These are phyloP conservation scores for Suillus occidentalis DNA, from an alignment of 768 basidiomycete species.

Conservation along the genomic window DNA sequence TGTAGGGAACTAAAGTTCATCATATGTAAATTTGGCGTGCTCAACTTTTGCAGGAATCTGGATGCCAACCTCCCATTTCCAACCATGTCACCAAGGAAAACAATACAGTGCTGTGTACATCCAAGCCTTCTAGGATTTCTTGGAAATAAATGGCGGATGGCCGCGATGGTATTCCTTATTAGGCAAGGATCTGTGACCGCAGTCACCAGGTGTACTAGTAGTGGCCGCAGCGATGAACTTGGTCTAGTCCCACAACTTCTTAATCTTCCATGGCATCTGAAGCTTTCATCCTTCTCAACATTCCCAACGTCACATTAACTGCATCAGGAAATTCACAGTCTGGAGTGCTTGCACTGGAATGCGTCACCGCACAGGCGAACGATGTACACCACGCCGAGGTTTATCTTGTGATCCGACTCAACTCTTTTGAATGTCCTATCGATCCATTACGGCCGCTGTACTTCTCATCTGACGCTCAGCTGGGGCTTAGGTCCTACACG, in stretches of 20 bases:
- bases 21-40: no score
- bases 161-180: no score
- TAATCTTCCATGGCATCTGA: constrained; percentile 27
- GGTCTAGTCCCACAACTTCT: background rate
- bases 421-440: constrained; percentile 55
- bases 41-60: no score
- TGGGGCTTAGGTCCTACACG: constrained; percentile 29
- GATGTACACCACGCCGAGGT: constrained; percentile 42
- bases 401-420: constrained; percentile 64
- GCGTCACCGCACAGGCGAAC: constrained; percentile 43
- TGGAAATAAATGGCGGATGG: no score
- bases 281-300: constrained; percentile 55
- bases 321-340: constrained; percentile 33
- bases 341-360: constrained; percentile 58
- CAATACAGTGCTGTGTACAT: no score
- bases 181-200: no score
- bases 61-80: no score
- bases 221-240: no score
- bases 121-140: no score
- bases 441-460: constrained; percentile 54
- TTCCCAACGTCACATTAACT: constrained; percentile 48
- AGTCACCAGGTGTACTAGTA: no score
- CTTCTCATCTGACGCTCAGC: constrained; percentile 20
- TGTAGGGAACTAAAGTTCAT: no score
- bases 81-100: no score